These are phyloP conservation scores for Claviceps digitariae DNA, from an alignment of 2,329 filamentous ascomycete species.

Conservation along the genomic window DNA sequence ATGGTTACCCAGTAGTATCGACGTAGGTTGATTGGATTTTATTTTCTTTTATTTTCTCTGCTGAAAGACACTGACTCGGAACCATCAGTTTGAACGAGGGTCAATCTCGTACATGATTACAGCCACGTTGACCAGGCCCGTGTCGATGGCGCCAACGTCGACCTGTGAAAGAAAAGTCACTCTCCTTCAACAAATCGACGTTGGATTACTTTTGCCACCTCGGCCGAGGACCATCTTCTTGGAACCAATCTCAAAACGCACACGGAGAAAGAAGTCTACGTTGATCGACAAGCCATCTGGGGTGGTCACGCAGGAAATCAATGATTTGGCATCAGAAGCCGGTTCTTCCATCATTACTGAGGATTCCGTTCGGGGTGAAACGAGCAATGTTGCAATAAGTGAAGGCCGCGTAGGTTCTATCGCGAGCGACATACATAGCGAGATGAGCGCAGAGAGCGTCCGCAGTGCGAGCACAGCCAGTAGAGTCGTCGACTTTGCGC, in stretches of 20 bases:
- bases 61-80: background rate
- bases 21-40: slow-evolving; percentile 44
- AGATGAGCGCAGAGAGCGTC: slow-evolving; percentile 57
- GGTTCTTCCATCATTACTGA: slow-evolving; percentile 24
- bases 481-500: slow-evolving; percentile 28
- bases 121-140: slow-evolving; percentile 78
- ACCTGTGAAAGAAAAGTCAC: slow-evolving; percentile 72
- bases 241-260: slow-evolving; percentile 66
- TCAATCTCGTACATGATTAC: slow-evolving; percentile 86
- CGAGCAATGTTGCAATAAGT: slow-evolving; percentile 22
- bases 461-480: slow-evolving; percentile 54
- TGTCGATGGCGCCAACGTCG: slow-evolving; percentile 66
- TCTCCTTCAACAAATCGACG: slow-evolving; percentile 71
- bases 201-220: slow-evolving; percentile 60
- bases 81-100: slow-evolving; percentile 74
- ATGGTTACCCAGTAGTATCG: slow-evolving; percentile 78
- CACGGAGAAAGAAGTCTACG: slow-evolving; percentile 46
- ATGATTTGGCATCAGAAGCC: slow-evolving; percentile 21
- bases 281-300: slow-evolving; percentile 28
- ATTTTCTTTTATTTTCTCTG: background rate
- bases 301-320: slow-evolving; percentile 27
- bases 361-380: slow-evolving; percentile 22
- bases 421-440: slow-evolving; percentile 47
- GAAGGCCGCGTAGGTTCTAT: slow-evolving; percentile 10
- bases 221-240: slow-evolving; percentile 74